phyloP scores from a whole-genome alignment of 441 rosid species.

The Lepidium campestre region DNA sequence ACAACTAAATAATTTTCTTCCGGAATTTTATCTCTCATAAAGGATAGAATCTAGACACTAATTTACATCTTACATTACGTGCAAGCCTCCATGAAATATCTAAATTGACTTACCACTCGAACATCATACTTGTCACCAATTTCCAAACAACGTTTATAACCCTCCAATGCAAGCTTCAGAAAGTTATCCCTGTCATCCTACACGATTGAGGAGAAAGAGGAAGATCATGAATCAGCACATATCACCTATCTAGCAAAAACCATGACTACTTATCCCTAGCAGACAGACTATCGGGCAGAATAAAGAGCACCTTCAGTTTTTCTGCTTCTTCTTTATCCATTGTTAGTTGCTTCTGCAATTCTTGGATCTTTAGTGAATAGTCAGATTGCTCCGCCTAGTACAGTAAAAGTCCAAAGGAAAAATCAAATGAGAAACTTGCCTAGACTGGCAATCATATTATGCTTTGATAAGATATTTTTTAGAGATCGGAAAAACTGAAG shows the following conservation, averaged over 20 bases:
- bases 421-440: constrained; percentile 1
- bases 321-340: constrained; percentile 90
- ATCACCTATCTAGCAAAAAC: constrained; percentile 3
- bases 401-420: constrained; percentile 9
- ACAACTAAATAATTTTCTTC: not conserved
- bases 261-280: not conserved
- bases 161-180: constrained; percentile 87
- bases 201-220: constrained; percentile 14
- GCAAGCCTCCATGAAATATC: not conserved
- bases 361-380: constrained; percentile 76
- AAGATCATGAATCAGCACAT: constrained; percentile 7
- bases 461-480: not conserved
- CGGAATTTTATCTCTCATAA: not conserved
- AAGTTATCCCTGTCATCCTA: constrained; percentile 96
- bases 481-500: constrained; percentile 7
- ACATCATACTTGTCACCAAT: constrained; percentile 93
- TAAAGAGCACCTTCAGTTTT: constrained; percentile 63
- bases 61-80: not conserved
- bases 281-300: constrained; percentile 6
- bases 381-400: constrained; percentile 77
- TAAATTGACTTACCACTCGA: constrained; percentile 71
- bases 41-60: not conserved
- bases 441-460: not conserved
- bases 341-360: constrained; percentile 80
- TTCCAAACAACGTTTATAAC: constrained; percentile 82